These are phyloP conservation scores for Scheffersomyces stambukii DNA, from an alignment of 1,139 yeast genomes.

Conservation along the genomic window DNA sequence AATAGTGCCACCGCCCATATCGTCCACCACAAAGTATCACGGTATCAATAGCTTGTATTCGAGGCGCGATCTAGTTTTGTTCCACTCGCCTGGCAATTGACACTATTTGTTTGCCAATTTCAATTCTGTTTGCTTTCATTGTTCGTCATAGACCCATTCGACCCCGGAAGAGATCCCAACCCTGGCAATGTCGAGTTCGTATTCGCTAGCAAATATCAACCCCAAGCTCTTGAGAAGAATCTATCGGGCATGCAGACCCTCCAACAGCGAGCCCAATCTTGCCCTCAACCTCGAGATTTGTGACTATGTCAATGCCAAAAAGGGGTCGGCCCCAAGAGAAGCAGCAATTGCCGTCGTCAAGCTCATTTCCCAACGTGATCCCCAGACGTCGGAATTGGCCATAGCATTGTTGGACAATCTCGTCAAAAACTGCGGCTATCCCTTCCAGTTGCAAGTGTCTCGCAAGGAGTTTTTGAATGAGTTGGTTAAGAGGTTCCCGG, in stretches of 20 bases:
- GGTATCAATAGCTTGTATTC: too few relatives aligned
- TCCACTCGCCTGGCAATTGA: not conserved
- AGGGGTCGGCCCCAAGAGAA: conserved; percentile 86
- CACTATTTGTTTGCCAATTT: not conserved
- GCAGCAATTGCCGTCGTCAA: conserved; percentile 90
- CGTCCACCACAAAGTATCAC: too few relatives aligned
- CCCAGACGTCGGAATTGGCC: conserved; percentile 68
- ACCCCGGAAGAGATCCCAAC: too few relatives aligned
- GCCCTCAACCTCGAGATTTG: conserved; percentile 89
- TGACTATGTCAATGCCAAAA: conserved; percentile 88
- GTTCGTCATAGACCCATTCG: not conserved
- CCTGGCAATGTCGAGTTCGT: conserved; percentile 16
- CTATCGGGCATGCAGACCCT: conserved; percentile 85
- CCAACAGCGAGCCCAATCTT: conserved; percentile 82
- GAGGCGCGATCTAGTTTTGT: too few relatives aligned
- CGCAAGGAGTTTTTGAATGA: conserved; percentile 93
- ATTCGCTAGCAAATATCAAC: conserved; percentile 47
- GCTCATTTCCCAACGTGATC: conserved; percentile 75
- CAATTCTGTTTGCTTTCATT: too few relatives aligned
- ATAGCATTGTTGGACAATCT: conserved; percentile 70
- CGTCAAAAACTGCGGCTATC: conserved; percentile 97
- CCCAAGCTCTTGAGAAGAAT: conserved; percentile 63
- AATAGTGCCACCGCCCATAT: too few relatives aligned
- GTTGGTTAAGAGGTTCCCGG: conserved; percentile 89
- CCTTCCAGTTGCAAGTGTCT: conserved; percentile 90